Evolutionary conservation across 371 early-diverging fungal genomes (phyloP).

Genomic region (Mortierella sp.): DNA sequence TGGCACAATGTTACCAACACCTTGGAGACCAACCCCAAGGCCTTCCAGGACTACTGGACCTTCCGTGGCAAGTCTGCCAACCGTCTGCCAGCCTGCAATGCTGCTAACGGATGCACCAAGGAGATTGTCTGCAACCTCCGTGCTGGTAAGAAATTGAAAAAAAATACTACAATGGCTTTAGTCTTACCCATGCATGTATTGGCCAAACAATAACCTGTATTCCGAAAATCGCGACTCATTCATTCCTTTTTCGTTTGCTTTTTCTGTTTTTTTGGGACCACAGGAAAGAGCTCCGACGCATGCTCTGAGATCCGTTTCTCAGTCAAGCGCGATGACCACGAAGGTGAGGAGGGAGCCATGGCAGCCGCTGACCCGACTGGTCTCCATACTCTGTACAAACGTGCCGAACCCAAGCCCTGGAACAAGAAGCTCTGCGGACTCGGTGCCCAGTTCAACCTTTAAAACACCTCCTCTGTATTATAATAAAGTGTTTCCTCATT

Average conservation of each 20-base stretch:
- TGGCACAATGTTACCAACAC: conserved; percentile 70
- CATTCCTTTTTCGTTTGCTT: too few relatives aligned
- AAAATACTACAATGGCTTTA: too few relatives aligned
- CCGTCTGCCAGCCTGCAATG: conserved; percentile 35
- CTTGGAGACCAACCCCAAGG: conserved; percentile 59
- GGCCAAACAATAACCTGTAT: too few relatives aligned
- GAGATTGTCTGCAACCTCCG: conserved; percentile 65
- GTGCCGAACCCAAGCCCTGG: conserved; percentile 29
- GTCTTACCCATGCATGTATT: too few relatives aligned
- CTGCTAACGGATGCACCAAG: conserved; percentile 60
- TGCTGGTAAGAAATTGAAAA: too few relatives aligned
- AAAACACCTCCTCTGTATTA: neutral
- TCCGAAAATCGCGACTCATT: too few relatives aligned
- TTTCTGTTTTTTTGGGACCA: too few relatives aligned
- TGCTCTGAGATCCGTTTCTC: conserved; percentile 21
- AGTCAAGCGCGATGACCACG: conserved; percentile 19
- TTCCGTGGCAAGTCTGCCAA: conserved; percentile 62
- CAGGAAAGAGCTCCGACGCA: conserved; percentile 56
- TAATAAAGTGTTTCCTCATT: too few relatives aligned
- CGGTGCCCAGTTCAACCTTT: conserved; percentile 10
- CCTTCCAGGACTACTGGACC: conserved; percentile 63
- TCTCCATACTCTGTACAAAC: conserved; percentile 36
- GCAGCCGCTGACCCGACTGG: conserved; percentile 23
- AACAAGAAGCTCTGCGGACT: conserved; percentile 28
- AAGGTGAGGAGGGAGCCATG: neutral